Base-by-base conservation (phyloP, 2,329 filamentous ascomycete genomes). In the Dothideomycetidae sp. region DNA sequence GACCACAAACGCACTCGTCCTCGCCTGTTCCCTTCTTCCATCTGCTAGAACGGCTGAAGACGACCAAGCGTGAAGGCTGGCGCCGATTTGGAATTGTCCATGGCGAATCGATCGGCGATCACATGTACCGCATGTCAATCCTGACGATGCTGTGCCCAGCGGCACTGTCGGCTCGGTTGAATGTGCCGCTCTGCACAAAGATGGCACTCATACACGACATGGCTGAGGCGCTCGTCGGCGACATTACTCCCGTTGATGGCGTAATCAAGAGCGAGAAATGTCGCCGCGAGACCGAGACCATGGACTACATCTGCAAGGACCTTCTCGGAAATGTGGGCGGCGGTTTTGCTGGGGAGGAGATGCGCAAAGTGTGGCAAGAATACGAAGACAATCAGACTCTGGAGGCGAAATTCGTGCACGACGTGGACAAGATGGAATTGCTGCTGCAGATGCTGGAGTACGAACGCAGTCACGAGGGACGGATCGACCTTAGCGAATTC, bases 111-210 rank as follows among this genome's bases (percentile, higher is more conserved):
- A 94, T 98, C 54, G 73, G 83, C 37, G 90, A 98, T 63, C 90
- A 98, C 69, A 98, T 98, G 90, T 98, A 96, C 63, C 85, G 90
- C 62, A 98, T 98, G 90, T 84, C 86, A 34, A 73, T 98, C 48
- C 84, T 98, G 58, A 85, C 83, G 46, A 82, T 98, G 77, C 73
- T 94, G 46, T 85, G 84, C 2, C 88, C 90, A 2, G 69, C 81
- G 0, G 62, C 78, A 1, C 72, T 94, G 9, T 68, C 75, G 2
- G 61, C 73, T 1, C 71, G 71, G 28, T 67, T 96, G 52, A 80
- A 96, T 55, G 69, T 93, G 28, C 61, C 71, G 16, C 78, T 77
- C 49, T 98, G 90, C 67, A 88, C 84, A 50, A 83, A 83, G 62
- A 94, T 98, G 86, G 88, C 85, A 16, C 70, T 98, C 21, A 67